Percentiles rank a stretch among this genome's conserved stretches.
Evolutionary conservation across 768 basidiomycete species (phyloP).

Genomic region (Boletus sp.): DNA sequence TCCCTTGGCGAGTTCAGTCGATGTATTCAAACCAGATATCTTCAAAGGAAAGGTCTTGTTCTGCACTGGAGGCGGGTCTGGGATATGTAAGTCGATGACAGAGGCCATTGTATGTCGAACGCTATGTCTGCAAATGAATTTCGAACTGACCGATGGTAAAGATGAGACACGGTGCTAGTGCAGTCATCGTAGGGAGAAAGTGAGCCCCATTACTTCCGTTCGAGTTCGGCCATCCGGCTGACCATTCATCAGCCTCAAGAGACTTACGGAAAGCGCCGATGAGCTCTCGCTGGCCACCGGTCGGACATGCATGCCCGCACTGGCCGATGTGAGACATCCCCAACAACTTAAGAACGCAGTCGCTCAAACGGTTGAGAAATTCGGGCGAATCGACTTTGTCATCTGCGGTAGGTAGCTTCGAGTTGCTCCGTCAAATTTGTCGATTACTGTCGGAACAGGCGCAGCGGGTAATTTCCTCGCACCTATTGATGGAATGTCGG

Average conservation of each 20-base stretch:
- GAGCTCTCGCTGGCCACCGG: constrained; percentile 73
- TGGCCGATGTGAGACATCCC: constrained; percentile 82
- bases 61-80: constrained; percentile 89
- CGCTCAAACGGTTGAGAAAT: constrained; percentile 64
- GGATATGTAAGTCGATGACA: constrained; percentile 89
- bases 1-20: constrained; percentile 50
- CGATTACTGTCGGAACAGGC: constrained; percentile 41
- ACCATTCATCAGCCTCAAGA: constrained; percentile 52
- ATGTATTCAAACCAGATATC: constrained; percentile 72
- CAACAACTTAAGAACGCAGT: constrained; percentile 73
- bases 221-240: not conserved
- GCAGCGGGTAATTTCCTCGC: constrained; percentile 97
- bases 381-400: constrained; percentile 91
- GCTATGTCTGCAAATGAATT: not conserved
- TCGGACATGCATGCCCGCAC: constrained; percentile 60
- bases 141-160: constrained; percentile 27
- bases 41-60: constrained; percentile 90
- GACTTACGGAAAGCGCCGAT: constrained; percentile 63
- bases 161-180: constrained; percentile 82
- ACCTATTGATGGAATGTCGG: constrained; percentile 76
- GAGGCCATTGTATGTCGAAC: constrained; percentile 64
- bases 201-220: constrained; percentile 34
- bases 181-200: constrained; percentile 86
- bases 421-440: not conserved
- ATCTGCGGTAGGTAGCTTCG: constrained; percentile 66